phyloP scores from a whole-genome alignment of 164 flowering plant genomes.

The Cinnamomum chago region DNA sequence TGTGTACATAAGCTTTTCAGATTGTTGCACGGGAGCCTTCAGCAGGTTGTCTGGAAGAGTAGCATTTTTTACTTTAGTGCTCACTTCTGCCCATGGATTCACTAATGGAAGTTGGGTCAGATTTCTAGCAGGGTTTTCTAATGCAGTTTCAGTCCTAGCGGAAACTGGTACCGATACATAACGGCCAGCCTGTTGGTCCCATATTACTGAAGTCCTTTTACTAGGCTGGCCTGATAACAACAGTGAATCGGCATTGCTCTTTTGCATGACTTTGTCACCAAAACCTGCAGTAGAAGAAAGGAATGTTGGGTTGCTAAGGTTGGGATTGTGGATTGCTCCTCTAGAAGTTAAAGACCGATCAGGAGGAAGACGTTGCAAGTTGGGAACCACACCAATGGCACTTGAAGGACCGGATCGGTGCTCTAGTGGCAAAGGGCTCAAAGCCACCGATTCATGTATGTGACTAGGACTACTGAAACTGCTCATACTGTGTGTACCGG shows the following conservation, averaged over 20 bases:
- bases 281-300: conserved; percentile 32
- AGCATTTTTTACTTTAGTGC: conserved; percentile 31
- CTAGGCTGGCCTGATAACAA: conserved; percentile 35
- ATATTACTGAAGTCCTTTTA: conserved; percentile 78
- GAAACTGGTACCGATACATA: conserved; percentile 74
- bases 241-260: conserved; percentile 41
- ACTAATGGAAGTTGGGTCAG: conserved; percentile 10
- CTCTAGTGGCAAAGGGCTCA: conserved; percentile 74
- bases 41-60: conserved; percentile 29
- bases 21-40: conserved; percentile 32
- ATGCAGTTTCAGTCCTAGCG: conserved; percentile 29
- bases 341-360: conserved; percentile 32
- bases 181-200: conserved; percentile 98
- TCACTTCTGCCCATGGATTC: conserved; percentile 19
- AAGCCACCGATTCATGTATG: conserved; percentile 59
- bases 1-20: conserved; percentile 64
- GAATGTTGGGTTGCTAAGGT: conserved; percentile 24
- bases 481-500: conserved; percentile 80
- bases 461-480: conserved; percentile 92
- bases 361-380: conserved; percentile 23
- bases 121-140: conserved; percentile 42
- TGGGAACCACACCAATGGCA: conserved; percentile 21
- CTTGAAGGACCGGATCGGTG: conserved; percentile 31
- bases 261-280: conserved; percentile 50
- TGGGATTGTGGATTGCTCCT: conserved; percentile 20